phyloP scores from a whole-genome alignment of 2,329 filamentous ascomycete species.

The Hypoxylon sp. region DNA sequence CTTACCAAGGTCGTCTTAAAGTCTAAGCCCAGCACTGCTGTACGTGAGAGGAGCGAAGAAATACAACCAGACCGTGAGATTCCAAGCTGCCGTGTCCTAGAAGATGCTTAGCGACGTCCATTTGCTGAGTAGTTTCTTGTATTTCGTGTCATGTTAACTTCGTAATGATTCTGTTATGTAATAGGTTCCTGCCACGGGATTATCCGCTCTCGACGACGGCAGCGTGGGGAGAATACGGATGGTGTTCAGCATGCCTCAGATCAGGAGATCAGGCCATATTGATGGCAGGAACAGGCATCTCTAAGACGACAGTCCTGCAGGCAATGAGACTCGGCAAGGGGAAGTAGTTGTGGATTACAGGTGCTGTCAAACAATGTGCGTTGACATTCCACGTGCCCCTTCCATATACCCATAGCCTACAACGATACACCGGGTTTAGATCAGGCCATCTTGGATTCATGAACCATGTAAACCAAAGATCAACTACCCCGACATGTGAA shows the following conservation, averaged over 20 bases:
- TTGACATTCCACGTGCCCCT: neutral
- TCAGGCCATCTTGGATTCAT: neutral
- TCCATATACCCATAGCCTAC: neutral
- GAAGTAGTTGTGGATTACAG: neutral
- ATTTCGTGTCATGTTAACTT: neutral
- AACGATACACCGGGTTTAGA: neutral
- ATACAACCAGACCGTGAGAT: neutral
- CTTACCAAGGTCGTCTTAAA: slow-evolving; percentile 46
- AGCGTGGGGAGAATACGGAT: neutral
- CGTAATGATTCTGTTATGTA: slow-evolving; percentile 3
- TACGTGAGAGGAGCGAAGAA: slow-evolving; percentile 1
- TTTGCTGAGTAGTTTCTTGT: slow-evolving; percentile 1
- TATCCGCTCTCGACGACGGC: slow-evolving; percentile 7
- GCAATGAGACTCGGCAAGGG: neutral
- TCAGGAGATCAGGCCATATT: neutral
- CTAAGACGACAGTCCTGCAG: neutral
- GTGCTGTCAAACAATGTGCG: neutral
- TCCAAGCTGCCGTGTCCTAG: neutral
- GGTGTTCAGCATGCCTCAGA: neutral
- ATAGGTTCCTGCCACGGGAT: slow-evolving; percentile 5
- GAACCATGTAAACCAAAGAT: neutral
- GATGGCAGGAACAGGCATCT: neutral
- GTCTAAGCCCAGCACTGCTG: neutral
- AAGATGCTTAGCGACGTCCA: neutral
- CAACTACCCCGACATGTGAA: neutral